Evolutionary conservation across 345 rosid species (phyloP).

Genomic region (Gossypioides kirkii): DNA sequence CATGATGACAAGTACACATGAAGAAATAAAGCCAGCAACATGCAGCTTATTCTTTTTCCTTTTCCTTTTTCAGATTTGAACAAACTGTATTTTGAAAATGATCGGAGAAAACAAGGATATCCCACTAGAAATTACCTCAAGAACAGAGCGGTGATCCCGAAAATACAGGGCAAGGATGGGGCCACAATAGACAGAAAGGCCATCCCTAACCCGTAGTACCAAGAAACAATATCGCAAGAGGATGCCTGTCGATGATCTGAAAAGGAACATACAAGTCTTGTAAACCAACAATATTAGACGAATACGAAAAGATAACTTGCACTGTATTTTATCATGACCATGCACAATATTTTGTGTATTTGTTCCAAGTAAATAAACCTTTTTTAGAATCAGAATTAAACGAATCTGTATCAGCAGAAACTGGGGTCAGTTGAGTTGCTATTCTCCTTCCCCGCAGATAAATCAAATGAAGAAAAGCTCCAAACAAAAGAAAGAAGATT

Average conservation of each 20-base stretch:
- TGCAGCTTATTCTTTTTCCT: neutral
- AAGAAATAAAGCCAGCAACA: neutral
- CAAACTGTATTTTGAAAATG: neutral
- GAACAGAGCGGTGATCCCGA: constrained; percentile 81
- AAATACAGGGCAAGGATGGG: constrained; percentile 65
- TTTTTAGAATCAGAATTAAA: constrained; percentile 62
- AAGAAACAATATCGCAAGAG: constrained; percentile 45
- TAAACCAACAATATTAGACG: neutral
- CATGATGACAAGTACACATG: neutral
- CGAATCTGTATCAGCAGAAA: constrained; percentile 37
- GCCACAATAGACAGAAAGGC: constrained; percentile 54
- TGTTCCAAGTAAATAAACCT: constrained; percentile 36
- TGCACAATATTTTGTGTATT: neutral
- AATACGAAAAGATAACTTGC: neutral
- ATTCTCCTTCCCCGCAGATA: constrained; percentile 55
- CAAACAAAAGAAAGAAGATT: constrained; percentile 55
- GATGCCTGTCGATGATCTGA: constrained; percentile 68
- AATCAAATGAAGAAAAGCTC: constrained; percentile 58
- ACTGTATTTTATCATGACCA: neutral
- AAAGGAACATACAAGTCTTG: constrained; percentile 8
- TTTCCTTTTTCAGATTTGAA: neutral
- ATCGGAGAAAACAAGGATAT: neutral
- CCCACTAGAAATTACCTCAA: constrained; percentile 40
- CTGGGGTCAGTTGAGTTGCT: constrained; percentile 43
- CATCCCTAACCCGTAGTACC: constrained; percentile 77